phyloP scores from a whole-genome alignment of 1,139 yeast genomes.

The Nadsonia starkeyi-henricii region DNA sequence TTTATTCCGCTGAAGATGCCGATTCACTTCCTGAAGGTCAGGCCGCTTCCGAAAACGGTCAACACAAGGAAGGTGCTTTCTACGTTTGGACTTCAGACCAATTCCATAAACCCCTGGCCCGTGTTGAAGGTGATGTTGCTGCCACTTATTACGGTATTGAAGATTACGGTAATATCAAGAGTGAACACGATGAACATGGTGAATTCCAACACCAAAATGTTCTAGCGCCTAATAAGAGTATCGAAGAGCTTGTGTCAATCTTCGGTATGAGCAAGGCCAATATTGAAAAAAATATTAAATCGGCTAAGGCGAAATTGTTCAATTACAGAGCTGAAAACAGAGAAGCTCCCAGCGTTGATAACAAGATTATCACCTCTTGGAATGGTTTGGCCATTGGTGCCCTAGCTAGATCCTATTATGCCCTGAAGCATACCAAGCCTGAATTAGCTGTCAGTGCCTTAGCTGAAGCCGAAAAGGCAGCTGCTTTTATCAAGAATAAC shows the following conservation, averaged over 20 bases:
- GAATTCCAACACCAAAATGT: slow-evolving; percentile 23
- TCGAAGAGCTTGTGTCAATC: slow-evolving; percentile 19
- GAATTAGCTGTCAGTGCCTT: slow-evolving; percentile 13
- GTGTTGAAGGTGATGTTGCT: slow-evolving; percentile 19
- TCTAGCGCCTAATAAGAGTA: slow-evolving; percentile 13
- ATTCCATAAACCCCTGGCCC: slow-evolving; percentile 20
- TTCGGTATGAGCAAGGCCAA: slow-evolving; percentile 20
- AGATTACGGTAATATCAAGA: slow-evolving; percentile 25
- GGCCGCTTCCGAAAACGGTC: slow-evolving; percentile 15
- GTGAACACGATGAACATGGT: slow-evolving; percentile 21
- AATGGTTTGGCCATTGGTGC: slow-evolving; percentile 26
- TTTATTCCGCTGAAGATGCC: slow-evolving; percentile 25
- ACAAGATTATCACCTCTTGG: slow-evolving; percentile 24
- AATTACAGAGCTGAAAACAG: slow-evolving; percentile 18
- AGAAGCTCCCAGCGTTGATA: slow-evolving; percentile 21
- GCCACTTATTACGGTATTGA: slow-evolving; percentile 25
- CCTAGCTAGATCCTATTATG: slow-evolving; percentile 20
- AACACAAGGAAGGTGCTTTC: slow-evolving; percentile 21
- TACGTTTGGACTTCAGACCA: slow-evolving; percentile 26
- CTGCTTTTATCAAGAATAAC: slow-evolving; percentile 15
- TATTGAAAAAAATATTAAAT: slow-evolving; percentile 14
- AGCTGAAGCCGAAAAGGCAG: slow-evolving; percentile 18
- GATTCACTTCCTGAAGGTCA: slow-evolving; percentile 17
- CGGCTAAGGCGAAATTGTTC: slow-evolving; percentile 14
- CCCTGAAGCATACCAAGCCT: slow-evolving; percentile 8